These are phyloP conservation scores for Cytospora leucostoma DNA, from an alignment of 2,329 filamentous ascomycete species.

Conservation along the genomic window DNA sequence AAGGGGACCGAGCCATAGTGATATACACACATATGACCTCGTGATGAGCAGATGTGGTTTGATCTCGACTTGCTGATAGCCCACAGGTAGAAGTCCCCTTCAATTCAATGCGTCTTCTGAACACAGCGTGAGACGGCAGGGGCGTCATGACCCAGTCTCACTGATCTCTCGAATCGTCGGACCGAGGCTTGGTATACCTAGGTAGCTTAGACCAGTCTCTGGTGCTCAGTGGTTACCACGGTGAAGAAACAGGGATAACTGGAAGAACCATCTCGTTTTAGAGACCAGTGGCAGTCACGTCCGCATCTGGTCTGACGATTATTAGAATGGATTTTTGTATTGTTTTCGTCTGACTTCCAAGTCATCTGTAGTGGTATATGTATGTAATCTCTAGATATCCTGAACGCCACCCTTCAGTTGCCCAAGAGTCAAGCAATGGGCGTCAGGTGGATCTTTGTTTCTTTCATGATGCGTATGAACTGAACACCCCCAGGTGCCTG, in stretches of 20 bases:
- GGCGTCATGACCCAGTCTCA: too few relatives aligned
- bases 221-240: too few relatives aligned
- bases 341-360: neutral
- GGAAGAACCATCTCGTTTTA: neutral
- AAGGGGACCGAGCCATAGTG: neutral
- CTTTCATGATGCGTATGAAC: conserved; percentile 5
- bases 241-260: too few relatives aligned
- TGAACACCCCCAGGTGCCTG: conserved; percentile 2
- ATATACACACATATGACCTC: neutral
- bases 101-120: too few relatives aligned
- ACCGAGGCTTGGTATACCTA: too few relatives aligned
- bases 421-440: neutral
- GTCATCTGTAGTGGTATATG: neutral
- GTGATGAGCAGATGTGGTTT: neutral
- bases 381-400: neutral
- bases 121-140: too few relatives aligned
- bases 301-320: neutral
- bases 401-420: neutral
- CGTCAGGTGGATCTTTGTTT: neutral
- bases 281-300: neutral
- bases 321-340: neutral
- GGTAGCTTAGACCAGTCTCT: too few relatives aligned
- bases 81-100: too few relatives aligned
- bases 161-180: too few relatives aligned
- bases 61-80: too few relatives aligned